phyloP scores from a whole-genome alignment of 805 yeast genomes.

The Teunomyces panamensis region DNA sequence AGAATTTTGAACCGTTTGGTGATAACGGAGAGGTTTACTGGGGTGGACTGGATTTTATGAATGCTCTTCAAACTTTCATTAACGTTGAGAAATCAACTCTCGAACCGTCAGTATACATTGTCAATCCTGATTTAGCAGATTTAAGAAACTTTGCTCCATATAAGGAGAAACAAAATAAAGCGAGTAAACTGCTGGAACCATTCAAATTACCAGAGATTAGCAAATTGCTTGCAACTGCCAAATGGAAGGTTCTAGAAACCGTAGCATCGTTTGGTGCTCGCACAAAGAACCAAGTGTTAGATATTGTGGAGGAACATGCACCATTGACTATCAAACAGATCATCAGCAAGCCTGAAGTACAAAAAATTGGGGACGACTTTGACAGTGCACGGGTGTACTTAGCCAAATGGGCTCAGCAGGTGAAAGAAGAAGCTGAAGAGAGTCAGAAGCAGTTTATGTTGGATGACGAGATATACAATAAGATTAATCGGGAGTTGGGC shows the following conservation, averaged over 20 bases:
- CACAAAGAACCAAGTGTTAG: slow-evolving; percentile 53
- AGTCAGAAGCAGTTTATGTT: slow-evolving; percentile 51
- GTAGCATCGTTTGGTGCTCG: slow-evolving; percentile 70
- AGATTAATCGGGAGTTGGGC: slow-evolving; percentile 61
- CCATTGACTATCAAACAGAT: slow-evolving; percentile 60
- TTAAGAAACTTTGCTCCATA: slow-evolving; percentile 52
- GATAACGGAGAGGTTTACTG: slow-evolving; percentile 59
- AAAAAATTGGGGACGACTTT: slow-evolving; percentile 79
- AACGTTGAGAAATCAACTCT: slow-evolving; percentile 65
- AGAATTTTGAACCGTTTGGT: slow-evolving; percentile 73
- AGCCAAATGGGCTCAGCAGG: slow-evolving; percentile 95
- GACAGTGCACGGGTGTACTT: slow-evolving; percentile 88
- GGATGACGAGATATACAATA: slow-evolving; percentile 57
- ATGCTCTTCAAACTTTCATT: slow-evolving; percentile 50
- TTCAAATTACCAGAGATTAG: slow-evolving; percentile 37
- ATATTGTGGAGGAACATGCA: slow-evolving; percentile 59
- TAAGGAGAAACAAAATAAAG: slow-evolving; percentile 10
- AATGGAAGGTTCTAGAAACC: slow-evolving; percentile 83
- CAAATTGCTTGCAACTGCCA: slow-evolving; percentile 60
- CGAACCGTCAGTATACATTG: slow-evolving; percentile 68
- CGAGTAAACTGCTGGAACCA: slow-evolving; percentile 12
- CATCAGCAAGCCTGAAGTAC: slow-evolving; percentile 75
- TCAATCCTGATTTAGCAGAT: slow-evolving; percentile 76
- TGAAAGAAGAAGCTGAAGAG: slow-evolving; percentile 82
- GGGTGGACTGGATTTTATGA: slow-evolving; percentile 86